Evolutionary conservation across 169 alveolate species (phyloP).

Genomic region (Plasmodium blacklocki): DNA sequence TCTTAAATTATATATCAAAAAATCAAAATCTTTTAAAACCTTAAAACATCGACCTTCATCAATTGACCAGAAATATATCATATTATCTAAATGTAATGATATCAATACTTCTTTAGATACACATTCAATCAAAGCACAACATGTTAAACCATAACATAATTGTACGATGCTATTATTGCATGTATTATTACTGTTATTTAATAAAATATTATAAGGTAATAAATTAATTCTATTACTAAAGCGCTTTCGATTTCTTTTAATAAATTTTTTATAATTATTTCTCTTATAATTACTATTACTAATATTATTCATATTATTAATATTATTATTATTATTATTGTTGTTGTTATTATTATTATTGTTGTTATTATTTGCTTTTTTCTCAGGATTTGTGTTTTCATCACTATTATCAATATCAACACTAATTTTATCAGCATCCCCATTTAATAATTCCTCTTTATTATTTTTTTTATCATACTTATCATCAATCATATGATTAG

Average conservation of each 20-base stretch:
- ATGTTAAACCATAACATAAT: slow-evolving; percentile 61
- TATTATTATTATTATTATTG: not conserved
- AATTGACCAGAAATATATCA: slow-evolving; percentile 63
- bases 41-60: slow-evolving; percentile 76
- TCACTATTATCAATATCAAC: not conserved
- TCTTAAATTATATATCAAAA: slow-evolving; percentile 48
- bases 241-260: not conserved
- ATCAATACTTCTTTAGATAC: slow-evolving; percentile 66
- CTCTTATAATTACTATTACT: not conserved
- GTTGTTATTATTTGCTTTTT: not conserved
- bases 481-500: not conserved
- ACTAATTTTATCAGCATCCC: not conserved
- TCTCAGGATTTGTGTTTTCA: not conserved
- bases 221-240: slow-evolving; percentile 24
- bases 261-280: not conserved
- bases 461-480: not conserved
- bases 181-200: slow-evolving; percentile 41
- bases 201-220: slow-evolving; percentile 54
- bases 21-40: slow-evolving; percentile 48
- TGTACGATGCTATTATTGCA: slow-evolving; percentile 61
- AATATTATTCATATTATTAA: not conserved
- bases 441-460: not conserved
- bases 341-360: not conserved
- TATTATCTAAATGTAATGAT: slow-evolving; percentile 54
- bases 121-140: slow-evolving; percentile 60